Evolutionary conservation across 2,329 filamentous ascomycete species (phyloP).

Genomic region (Phyllosticta paracitricarpa): DNA sequence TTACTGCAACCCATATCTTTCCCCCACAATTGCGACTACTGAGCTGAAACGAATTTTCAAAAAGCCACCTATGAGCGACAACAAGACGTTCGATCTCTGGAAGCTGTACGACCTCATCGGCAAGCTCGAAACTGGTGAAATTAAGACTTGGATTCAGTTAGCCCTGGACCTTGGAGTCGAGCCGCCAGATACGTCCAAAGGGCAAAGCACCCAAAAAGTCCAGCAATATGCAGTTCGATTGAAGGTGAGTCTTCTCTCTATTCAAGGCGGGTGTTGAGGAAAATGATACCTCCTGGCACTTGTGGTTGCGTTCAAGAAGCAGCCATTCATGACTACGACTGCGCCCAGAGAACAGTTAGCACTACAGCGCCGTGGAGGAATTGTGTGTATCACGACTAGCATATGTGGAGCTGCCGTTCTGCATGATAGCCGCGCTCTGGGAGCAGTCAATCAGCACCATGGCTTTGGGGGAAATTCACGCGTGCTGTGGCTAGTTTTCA

Average conservation of each 20-base stretch:
- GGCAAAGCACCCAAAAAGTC: slow-evolving; percentile 84
- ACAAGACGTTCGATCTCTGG: slow-evolving; percentile 74
- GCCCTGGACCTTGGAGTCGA: slow-evolving; percentile 83
- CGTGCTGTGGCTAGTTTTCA: too few species aligned
- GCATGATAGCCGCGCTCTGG: too few species aligned
- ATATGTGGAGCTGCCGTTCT: too few species aligned
- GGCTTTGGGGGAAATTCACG: too few species aligned
- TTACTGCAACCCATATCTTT: slow-evolving; percentile 79
- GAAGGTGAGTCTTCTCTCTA: slow-evolving; percentile 52
- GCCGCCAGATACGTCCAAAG: slow-evolving; percentile 68
- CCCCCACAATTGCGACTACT: slow-evolving; percentile 56
- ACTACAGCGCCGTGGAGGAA: too few species aligned
- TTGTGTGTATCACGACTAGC: too few species aligned
- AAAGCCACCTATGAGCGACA: slow-evolving; percentile 73
- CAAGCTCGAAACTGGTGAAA: slow-evolving; percentile 68
- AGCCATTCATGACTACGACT: too few species aligned
- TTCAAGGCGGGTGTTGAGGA: too few species aligned
- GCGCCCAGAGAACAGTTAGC: too few species aligned
- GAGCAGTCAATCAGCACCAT: too few species aligned
- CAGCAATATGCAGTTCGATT: slow-evolving; percentile 88
- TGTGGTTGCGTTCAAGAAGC: too few species aligned
- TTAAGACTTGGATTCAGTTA: slow-evolving; percentile 88
- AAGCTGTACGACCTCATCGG: slow-evolving; percentile 67
- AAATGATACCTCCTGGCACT: too few species aligned
- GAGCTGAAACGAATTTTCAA: slow-evolving; percentile 68